These are phyloP conservation scores for Fusarium nelsonii DNA, from an alignment of 2,329 filamentous ascomycete genomes.

Conservation along the genomic window DNA sequence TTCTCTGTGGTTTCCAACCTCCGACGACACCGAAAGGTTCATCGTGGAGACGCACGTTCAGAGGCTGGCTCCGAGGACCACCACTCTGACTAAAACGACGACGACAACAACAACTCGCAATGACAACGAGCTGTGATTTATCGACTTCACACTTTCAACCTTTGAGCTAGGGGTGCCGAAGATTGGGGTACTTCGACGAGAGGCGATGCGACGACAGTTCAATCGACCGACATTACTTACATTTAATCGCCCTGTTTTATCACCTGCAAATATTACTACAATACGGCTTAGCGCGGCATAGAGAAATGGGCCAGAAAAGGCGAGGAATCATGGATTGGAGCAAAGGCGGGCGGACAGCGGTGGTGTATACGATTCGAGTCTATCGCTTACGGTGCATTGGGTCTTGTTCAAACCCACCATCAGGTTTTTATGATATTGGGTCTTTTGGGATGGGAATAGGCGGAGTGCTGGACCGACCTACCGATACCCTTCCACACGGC, in stretches of 20 bases:
- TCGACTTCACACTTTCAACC: slow-evolving; percentile 23
- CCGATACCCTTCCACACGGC: slow-evolving; percentile 48
- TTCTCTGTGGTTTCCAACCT: slow-evolving; percentile 98
- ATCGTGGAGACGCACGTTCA: slow-evolving; percentile 76
- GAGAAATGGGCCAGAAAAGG: slow-evolving; percentile 48
- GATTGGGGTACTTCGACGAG: slow-evolving; percentile 9
- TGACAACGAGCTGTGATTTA: neutral
- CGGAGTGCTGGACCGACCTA: slow-evolving; percentile 45
- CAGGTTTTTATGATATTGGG: slow-evolving; percentile 38
- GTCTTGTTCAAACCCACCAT: slow-evolving; percentile 28
- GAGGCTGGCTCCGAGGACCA: slow-evolving; percentile 74
- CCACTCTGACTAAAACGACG: slow-evolving; percentile 64
- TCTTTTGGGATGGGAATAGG: slow-evolving; percentile 37
- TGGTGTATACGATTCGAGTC: slow-evolving; percentile 50
- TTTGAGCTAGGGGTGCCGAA: slow-evolving; percentile 8
- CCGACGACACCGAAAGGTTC: slow-evolving; percentile 93
- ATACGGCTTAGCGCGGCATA: slow-evolving; percentile 47
- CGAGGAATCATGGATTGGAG: slow-evolving; percentile 36
- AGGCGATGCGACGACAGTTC: slow-evolving; percentile 12
- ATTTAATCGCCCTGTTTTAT: slow-evolving; percentile 40
- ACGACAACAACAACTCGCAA: neutral
- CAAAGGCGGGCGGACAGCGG: slow-evolving; percentile 30
- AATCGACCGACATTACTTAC: slow-evolving; percentile 27
- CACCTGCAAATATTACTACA: slow-evolving; percentile 45
- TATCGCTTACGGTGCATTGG: slow-evolving; percentile 47